Conservation (phyloP, 768 basidiomycete species). For the Cytidiella melzeri region DNA sequence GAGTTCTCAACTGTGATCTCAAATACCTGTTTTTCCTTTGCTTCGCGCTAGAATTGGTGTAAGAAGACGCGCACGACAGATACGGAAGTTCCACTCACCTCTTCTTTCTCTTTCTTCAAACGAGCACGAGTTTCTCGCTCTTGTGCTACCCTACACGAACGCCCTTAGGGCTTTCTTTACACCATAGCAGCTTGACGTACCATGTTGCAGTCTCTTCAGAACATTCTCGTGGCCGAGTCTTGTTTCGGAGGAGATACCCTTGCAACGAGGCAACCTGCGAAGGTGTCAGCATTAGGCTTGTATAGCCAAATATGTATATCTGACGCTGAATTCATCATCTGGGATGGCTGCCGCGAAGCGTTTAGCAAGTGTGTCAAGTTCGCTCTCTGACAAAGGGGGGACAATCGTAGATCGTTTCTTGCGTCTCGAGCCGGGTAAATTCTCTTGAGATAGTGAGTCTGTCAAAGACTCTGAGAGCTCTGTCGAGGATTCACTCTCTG, state of each 20-base stretch:
- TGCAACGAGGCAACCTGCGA: conserved; percentile 73
- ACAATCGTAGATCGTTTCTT: conserved; percentile 66
- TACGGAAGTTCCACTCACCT: conserved; percentile 29
- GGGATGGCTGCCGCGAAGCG: conserved; percentile 79
- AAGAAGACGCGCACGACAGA: too few species aligned
- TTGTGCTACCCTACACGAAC: conserved; percentile 44
- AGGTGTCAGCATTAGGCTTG: neutral
- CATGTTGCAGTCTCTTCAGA: conserved; percentile 77
- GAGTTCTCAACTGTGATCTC: neutral
- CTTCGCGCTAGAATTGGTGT: conserved; percentile 51
- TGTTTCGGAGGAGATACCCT: conserved; percentile 84
- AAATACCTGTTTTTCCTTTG: conserved; percentile 64
- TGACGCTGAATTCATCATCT: conserved; percentile 81
- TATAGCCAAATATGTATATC: conserved; percentile 21
- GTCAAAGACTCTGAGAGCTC: conserved; percentile 27
- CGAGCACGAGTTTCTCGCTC: conserved; percentile 83
- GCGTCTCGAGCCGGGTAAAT: conserved; percentile 62
- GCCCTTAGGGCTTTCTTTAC: neutral
- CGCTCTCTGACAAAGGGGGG: conserved; percentile 67
- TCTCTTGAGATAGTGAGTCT: conserved; percentile 38
- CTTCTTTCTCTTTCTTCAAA: conserved; percentile 73
- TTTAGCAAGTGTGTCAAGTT: conserved; percentile 74
- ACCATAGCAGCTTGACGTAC: conserved; percentile 27
- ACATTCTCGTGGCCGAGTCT: conserved; percentile 82
- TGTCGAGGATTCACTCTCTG: conserved; percentile 19